Evolutionary conservation across 176 grass and related monocot species (phyloP), one percentile per base, ranked within the genome.

Genomic region (Leersia perrieri): DNA sequence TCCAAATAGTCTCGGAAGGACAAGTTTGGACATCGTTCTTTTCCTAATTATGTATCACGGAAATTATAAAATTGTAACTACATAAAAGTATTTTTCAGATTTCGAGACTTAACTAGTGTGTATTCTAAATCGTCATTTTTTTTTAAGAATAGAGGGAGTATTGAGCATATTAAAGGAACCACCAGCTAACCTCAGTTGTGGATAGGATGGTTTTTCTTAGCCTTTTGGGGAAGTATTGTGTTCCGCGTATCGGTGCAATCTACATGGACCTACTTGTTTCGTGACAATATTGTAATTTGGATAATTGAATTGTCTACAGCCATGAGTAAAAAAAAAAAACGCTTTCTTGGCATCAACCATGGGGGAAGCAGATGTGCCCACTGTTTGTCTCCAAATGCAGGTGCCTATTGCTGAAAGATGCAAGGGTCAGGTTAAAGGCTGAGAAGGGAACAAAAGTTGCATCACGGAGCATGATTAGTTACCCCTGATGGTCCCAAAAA

Each of bases 401-500:
- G 70, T 55, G 34, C n/a, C 63, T 58, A 29, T 33, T 60, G 47
- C 26, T 20, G 47, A 33, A 66, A 34, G 80, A 63, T 74, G 61
- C 79, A 58, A 41, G 38, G 11, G 3, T 35, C 23, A 58, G 6
- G 28, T 63, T 49, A 13, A 60, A 73, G 34, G 26, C 45, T 76
- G 72, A 9, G 22, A n/a, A 55, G 33, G 35, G 72, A 10, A 60
- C 47, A 76, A 75, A 76, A 44, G 82, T 25, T 44, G 63, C 73
- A 84, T 60, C 51, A 22, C 22, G 32, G 12, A 25, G n/a, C 27
- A 82, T 84, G 28, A 61, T 73, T 84, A n/a, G 26, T 42, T 58
- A 58, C 25, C 36, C 11, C n/a, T 36, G 40, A 84, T 84, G 72
- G 82, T 84, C 63, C 72, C 72, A 42, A 68, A 76, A 76, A 25